Percentiles rank a stretch among this genome's conserved stretches.
Evolutionary conservation across 2,329 filamentous ascomycete species (phyloP).

Genomic region (Talaromyces marneffei): DNA sequence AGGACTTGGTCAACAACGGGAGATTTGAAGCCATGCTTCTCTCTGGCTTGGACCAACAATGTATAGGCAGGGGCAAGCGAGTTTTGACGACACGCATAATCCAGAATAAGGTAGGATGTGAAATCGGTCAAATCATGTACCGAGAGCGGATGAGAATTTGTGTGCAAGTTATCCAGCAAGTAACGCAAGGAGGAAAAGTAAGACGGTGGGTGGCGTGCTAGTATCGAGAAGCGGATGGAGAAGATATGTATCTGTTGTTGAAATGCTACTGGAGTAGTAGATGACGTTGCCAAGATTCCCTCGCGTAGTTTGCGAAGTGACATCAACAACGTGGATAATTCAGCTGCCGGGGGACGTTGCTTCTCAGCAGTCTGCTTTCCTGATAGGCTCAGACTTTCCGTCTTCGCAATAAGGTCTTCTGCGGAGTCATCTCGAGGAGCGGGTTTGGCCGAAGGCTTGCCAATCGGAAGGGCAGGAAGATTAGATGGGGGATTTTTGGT

Average conservation of each 20-base stretch:
- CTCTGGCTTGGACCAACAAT: constrained; percentile 48
- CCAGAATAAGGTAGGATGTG: constrained; percentile 73
- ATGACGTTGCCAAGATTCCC: constrained; percentile 67
- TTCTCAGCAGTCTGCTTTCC: constrained; percentile 16
- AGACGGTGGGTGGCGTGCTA: constrained; percentile 75
- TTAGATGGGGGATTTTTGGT: constrained; percentile 34
- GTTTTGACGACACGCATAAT: constrained; percentile 76
- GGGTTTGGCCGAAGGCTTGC: constrained; percentile 17
- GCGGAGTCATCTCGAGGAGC: not conserved
- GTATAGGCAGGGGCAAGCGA: constrained; percentile 69
- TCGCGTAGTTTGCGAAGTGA: constrained; percentile 90
- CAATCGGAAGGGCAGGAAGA: constrained; percentile 2
- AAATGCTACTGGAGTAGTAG: constrained; percentile 70
- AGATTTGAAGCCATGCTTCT: constrained; percentile 56
- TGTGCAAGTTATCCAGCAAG: constrained; percentile 66
- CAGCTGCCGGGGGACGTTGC: constrained; percentile 46
- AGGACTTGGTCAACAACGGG: constrained; percentile 64
- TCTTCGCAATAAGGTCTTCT: constrained; percentile 8
- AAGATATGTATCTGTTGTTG: constrained; percentile 87
- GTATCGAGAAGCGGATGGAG: constrained; percentile 75
- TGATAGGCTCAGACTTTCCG: constrained; percentile 3
- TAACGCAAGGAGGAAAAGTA: constrained; percentile 84
- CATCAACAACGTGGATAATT: constrained; percentile 68
- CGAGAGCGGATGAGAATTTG: constrained; percentile 58
- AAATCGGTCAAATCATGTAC: constrained; percentile 71